Conservation (phyloP, 805 yeast species). For the Saturnispora serradocipensis region DNA sequence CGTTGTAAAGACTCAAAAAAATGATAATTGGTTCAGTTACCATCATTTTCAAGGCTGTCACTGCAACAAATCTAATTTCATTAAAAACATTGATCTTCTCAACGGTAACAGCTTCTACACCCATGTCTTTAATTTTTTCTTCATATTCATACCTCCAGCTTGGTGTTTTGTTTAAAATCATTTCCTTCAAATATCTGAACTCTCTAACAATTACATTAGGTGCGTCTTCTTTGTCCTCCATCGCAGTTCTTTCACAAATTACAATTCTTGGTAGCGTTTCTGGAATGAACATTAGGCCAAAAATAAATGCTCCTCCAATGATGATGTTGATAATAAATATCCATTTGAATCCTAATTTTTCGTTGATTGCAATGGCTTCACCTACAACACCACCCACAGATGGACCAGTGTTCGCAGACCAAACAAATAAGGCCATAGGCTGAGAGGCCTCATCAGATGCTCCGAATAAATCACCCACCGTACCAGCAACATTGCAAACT, state of each 20-base stretch:
- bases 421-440: conserved; percentile 29
- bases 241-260: conserved; percentile 24
- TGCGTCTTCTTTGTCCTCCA: conserved; percentile 16
- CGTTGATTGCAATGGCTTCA: conserved; percentile 27
- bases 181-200: conserved; percentile 15
- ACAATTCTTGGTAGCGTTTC: conserved; percentile 31
- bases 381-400: conserved; percentile 30
- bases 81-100: conserved; percentile 19
- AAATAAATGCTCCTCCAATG: conserved; percentile 21
- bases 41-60: conserved; percentile 28
- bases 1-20: conserved; percentile 28
- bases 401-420: conserved; percentile 30
- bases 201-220: conserved; percentile 23
- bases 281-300: conserved; percentile 22
- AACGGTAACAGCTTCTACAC: conserved; percentile 18
- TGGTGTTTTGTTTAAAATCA: conserved; percentile 15
- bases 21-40: conserved; percentile 29
- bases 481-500: conserved; percentile 29
- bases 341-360: conserved; percentile 26
- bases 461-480: conserved; percentile 29
- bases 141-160: conserved; percentile 13
- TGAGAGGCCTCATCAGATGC: conserved; percentile 29
- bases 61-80: conserved; percentile 23
- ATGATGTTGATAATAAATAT: conserved; percentile 27
- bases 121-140: conserved; percentile 11